A percentile compares a stretch with the other conserved stretches of the same genome.
These are phyloP conservation scores for Syzygium grande DNA, from an alignment of 345 rosid genomes.

Conservation along the genomic window DNA sequence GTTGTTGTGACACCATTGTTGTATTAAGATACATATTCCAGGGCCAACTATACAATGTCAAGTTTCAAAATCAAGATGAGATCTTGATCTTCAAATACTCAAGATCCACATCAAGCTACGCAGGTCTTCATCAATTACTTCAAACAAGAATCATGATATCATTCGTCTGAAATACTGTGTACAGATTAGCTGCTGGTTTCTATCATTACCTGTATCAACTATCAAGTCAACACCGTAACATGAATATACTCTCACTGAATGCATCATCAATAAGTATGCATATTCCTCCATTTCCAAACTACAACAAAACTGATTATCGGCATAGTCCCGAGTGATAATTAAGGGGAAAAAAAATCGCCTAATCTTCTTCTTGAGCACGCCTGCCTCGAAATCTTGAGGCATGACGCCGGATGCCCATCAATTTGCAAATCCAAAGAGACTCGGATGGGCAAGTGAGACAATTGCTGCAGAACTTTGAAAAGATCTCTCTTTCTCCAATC, in stretches of 20 bases:
- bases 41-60: background rate
- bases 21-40: background rate
- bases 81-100: background rate
- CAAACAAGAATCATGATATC: background rate
- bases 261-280: background rate
- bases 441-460: fast-evolving
- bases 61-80: background rate
- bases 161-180: background rate
- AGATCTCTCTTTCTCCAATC: background rate
- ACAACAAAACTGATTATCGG: background rate
- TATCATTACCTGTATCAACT: background rate
- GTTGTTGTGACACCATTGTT: background rate
- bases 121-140: background rate
- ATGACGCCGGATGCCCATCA: background rate
- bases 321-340: background rate
- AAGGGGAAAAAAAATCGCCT: background rate
- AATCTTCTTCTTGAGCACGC: background rate
- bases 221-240: background rate
- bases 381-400: background rate
- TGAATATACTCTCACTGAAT: background rate
- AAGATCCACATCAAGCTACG: background rate
- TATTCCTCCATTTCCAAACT: background rate
- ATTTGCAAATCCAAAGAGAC: background rate
- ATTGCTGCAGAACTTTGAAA: background rate
- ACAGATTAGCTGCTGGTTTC: background rate